Conservation (phyloP, 169 alveolate genomes). For the Besnoitia besnoiti region DNA sequence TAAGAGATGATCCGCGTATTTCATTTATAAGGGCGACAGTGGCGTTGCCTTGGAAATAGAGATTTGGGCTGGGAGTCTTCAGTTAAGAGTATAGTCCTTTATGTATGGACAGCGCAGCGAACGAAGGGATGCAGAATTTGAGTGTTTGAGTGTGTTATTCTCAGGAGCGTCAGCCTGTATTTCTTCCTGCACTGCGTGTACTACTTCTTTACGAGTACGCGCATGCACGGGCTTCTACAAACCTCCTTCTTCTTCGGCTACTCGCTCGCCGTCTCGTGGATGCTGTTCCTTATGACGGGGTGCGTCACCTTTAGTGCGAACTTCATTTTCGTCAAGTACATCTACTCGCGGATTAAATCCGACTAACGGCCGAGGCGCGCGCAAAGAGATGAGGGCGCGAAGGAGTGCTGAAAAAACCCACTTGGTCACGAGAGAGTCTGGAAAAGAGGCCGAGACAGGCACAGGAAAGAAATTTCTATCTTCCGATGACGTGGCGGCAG, state of each 20-base stretch:
- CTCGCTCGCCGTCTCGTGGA: conserved; percentile 52
- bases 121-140: not conserved
- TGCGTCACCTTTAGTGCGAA: conserved; percentile 22
- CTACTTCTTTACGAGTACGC: conserved; percentile 32
- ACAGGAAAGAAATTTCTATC: too few relatives aligned
- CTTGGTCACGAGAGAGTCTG: too few relatives aligned
- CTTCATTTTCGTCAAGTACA: conserved; percentile 19
- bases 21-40: too few relatives aligned
- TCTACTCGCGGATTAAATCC: conserved; percentile 47
- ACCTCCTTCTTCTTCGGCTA: conserved; percentile 14
- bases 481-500: too few relatives aligned
- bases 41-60: too few relatives aligned
- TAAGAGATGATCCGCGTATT: not conserved
- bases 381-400: too few relatives aligned
- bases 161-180: conserved; percentile 41
- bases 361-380: too few relatives aligned
- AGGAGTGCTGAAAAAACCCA: too few relatives aligned
- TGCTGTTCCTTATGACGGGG: conserved; percentile 40
- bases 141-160: not conserved
- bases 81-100: not conserved
- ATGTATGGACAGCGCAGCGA: not conserved
- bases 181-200: conserved; percentile 43
- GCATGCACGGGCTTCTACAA: conserved; percentile 30
- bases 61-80: too few relatives aligned
- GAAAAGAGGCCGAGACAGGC: too few relatives aligned